These are phyloP conservation scores for Cyclotella baltica DNA, from an alignment of 108 stramenopile species.

Conservation along the genomic window DNA sequence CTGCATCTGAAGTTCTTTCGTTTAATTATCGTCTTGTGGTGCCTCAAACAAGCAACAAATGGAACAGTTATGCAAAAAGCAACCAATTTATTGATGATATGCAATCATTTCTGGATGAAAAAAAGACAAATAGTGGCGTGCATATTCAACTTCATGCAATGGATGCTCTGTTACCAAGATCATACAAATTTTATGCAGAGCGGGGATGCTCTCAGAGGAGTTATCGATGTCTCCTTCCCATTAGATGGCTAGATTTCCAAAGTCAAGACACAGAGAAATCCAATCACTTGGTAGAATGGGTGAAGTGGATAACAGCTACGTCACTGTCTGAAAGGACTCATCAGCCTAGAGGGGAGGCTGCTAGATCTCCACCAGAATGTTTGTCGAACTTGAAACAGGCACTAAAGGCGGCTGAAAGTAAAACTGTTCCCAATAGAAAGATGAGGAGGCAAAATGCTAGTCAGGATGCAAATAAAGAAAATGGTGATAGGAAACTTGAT, in stretches of 20 bases:
- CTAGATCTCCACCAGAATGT: conserved; percentile 27
- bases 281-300: conserved; percentile 8
- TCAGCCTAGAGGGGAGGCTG: conserved; percentile 7
- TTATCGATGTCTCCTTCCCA: conserved; percentile 75
- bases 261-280: conserved; percentile 22
- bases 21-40: conserved; percentile 45
- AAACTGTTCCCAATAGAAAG: conserved; percentile 39
- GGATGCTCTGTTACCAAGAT: conserved; percentile 48
- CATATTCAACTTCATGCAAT: conserved; percentile 38
- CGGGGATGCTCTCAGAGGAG: conserved; percentile 68
- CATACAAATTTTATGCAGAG: conserved; percentile 71
- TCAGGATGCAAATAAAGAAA: not conserved
- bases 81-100: conserved; percentile 30
- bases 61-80: conserved; percentile 42
- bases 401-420: conserved; percentile 44
- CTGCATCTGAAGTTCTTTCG: conserved; percentile 41
- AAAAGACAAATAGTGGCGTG: not conserved
- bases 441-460: conserved; percentile 22
- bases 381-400: conserved; percentile 46
- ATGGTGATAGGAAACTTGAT: not conserved
- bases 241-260: conserved; percentile 61
- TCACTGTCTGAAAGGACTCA: conserved; percentile 13
- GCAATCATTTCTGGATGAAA: conserved; percentile 16
- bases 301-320: conserved; percentile 11
- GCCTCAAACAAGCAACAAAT: conserved; percentile 16